A percentile compares a stretch with the other conserved stretches of the same genome.
These are phyloP conservation scores for Metschnikowia sp. DNA, from an alignment of 805 yeast genomes.

Conservation along the genomic window DNA sequence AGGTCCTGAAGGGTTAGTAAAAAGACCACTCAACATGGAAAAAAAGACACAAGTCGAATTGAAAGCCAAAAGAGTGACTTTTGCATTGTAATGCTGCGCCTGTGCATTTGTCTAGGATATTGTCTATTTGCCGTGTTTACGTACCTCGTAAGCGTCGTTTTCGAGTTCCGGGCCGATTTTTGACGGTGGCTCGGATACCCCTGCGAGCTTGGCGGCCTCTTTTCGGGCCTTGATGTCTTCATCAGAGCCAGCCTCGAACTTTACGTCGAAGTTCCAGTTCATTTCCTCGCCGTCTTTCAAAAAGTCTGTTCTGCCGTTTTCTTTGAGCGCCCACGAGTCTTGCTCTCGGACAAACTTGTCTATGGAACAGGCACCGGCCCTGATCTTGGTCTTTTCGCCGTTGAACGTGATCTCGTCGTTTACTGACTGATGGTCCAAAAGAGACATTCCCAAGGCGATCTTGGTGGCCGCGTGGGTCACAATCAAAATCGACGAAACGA, in stretches of 20 bases:
- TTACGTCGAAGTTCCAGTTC: constrained; percentile 82
- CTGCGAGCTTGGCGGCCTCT: constrained; percentile 17
- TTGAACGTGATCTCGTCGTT: constrained; percentile 46
- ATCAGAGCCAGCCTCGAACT: constrained; percentile 85
- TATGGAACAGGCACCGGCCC: constrained; percentile 84
- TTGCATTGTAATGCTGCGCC: too few relatives aligned
- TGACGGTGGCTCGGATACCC: constrained; percentile 5
- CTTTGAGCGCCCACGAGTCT: constrained; percentile 53
- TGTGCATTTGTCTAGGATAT: background rate
- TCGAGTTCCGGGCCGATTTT: constrained; percentile 1
- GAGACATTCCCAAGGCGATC: constrained; percentile 79
- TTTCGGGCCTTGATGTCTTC: constrained; percentile 69
- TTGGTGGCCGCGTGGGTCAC: constrained; percentile 93
- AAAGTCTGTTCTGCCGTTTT: constrained; percentile 74
- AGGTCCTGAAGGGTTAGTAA: constrained; percentile 20
- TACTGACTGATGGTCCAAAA: constrained; percentile 51
- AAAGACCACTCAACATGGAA: too few relatives aligned
- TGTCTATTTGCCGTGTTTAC: constrained; percentile 10
- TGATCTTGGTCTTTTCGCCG: constrained; percentile 34
- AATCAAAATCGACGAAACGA: constrained; percentile 60
- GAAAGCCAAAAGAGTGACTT: too few relatives aligned
- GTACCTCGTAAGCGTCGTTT: constrained; percentile 18
- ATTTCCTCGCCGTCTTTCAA: constrained; percentile 80
- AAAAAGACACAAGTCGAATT: too few relatives aligned
- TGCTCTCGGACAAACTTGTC: constrained; percentile 49